Evolutionary conservation across 169 alveolate genomes (phyloP).

Genomic region (Plasmodium gallinaceum): DNA sequence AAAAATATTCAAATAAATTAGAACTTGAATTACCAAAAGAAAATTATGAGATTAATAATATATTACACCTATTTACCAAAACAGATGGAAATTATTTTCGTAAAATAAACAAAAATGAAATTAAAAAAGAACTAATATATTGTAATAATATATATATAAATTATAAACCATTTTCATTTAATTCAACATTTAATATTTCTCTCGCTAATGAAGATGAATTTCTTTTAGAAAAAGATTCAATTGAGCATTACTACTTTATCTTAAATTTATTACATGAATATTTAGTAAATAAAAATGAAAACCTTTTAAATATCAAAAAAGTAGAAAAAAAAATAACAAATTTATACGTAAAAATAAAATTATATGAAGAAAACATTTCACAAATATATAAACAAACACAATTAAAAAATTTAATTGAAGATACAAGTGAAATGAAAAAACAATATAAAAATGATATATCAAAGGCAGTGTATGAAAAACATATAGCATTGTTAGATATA

Average conservation of each 20-base stretch:
- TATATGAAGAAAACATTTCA: slow-evolving; percentile 32
- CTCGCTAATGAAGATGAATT: not conserved
- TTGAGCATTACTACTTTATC: slow-evolving; percentile 6
- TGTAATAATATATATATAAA: too few species aligned
- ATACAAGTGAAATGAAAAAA: slow-evolving; percentile 4
- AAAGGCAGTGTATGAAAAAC: slow-evolving; percentile 7
- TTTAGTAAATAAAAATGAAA: slow-evolving; percentile 6
- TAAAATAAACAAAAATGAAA: too few species aligned
- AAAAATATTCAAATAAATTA: not conserved
- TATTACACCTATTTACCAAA: too few species aligned
- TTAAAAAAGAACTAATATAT: too few species aligned
- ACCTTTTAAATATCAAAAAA: slow-evolving; percentile 13
- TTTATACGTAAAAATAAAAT: slow-evolving; percentile 4
- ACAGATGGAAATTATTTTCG: too few species aligned
- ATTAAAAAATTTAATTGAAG: not conserved
- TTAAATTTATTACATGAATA: slow-evolving; percentile 3
- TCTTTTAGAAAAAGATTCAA: slow-evolving; percentile 19
- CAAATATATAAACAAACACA: not conserved
- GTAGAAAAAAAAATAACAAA: slow-evolving; percentile 15
- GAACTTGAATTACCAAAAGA: not conserved
- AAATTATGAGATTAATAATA: not conserved
- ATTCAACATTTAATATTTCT: too few species aligned
- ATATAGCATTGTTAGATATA: slow-evolving; percentile 8
- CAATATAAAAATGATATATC: slow-evolving; percentile 12
- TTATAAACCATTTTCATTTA: too few species aligned